Evolutionary conservation across 2,329 filamentous ascomycete genomes (phyloP).

Genomic region (Nannizziopsis arthrosporioides): DNA sequence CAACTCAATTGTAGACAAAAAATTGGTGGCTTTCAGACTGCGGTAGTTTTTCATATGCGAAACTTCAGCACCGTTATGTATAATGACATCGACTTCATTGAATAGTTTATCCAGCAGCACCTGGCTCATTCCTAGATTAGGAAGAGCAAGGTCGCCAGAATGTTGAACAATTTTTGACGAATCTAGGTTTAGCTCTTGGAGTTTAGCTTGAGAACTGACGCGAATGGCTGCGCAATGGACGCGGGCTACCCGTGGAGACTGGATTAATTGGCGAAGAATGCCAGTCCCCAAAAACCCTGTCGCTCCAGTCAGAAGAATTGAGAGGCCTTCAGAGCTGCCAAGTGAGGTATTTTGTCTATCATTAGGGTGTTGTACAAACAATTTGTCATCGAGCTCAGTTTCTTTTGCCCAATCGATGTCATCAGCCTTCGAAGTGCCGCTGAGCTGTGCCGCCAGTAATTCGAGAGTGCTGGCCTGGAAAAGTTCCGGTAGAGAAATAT

Average conservation of each 20-base stretch:
- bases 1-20: conserved; percentile 20
- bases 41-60: conserved; percentile 23
- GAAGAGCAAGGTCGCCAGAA: conserved; percentile 28
- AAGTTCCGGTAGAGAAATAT: conserved; percentile 2
- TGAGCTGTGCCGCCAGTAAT: not conserved
- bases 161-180: conserved; percentile 25
- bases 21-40: conserved; percentile 19
- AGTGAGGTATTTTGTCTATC: not conserved
- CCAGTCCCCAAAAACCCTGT: conserved; percentile 31
- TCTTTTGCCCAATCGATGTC: conserved; percentile 10
- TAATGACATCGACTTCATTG: conserved; percentile 35
- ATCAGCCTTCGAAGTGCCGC: not conserved
- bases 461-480: conserved; percentile 9
- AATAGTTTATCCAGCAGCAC: conserved; percentile 22
- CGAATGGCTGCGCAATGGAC: conserved; percentile 37
- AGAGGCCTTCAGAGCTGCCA: not conserved
- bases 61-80: conserved; percentile 43
- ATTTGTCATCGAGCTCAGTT: not conserved
- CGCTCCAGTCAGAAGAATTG: conserved; percentile 20
- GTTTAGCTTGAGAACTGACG: not conserved
- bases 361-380: not conserved
- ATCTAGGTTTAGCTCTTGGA: too few relatives aligned
- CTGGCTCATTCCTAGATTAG: conserved; percentile 31
- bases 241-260: conserved; percentile 21
- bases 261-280: conserved; percentile 30